Evolutionary conservation across 2,329 filamentous ascomycete species (phyloP).

Genomic region (Cladosporium sp.): DNA sequence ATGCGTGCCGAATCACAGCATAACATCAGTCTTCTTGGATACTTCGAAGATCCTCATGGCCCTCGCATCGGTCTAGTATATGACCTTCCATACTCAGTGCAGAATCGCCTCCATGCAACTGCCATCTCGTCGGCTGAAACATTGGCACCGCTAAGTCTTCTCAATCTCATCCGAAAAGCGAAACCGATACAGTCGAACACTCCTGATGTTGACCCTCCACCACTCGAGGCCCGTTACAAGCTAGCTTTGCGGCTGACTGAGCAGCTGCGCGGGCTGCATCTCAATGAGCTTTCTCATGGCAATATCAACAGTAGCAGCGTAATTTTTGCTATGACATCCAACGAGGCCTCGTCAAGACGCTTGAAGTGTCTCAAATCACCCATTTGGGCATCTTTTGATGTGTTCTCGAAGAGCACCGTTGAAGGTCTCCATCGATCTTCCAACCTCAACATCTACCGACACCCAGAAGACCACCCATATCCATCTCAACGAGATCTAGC

Average conservation of each 20-base stretch:
- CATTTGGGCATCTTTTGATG: conserved; percentile 71
- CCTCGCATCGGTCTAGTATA: conserved; percentile 72
- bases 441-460: conserved; percentile 62
- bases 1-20: conserved; percentile 36
- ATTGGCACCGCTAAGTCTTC: conserved; percentile 44
- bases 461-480: conserved; percentile 53
- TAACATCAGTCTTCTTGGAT: conserved; percentile 62
- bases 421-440: conserved; percentile 44
- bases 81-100: conserved; percentile 61
- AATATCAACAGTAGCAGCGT: conserved; percentile 68
- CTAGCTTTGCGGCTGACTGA: conserved; percentile 71
- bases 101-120: conserved; percentile 52
- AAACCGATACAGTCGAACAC: conserved; percentile 44
- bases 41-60: conserved; percentile 73
- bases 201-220: conserved; percentile 53
- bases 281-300: conserved; percentile 68
- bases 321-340: conserved; percentile 59
- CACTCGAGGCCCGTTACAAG: conserved; percentile 73
- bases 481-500: conserved; percentile 49
- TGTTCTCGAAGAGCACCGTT: conserved; percentile 62
- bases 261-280: conserved; percentile 72
- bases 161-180: conserved; percentile 50
- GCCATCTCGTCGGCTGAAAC: conserved; percentile 41
- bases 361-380: conserved; percentile 63
- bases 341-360: conserved; percentile 47